Evolutionary conservation across 177 flowering plant genomes (phyloP).

Genomic region (Tripterygium wilfordii): DNA sequence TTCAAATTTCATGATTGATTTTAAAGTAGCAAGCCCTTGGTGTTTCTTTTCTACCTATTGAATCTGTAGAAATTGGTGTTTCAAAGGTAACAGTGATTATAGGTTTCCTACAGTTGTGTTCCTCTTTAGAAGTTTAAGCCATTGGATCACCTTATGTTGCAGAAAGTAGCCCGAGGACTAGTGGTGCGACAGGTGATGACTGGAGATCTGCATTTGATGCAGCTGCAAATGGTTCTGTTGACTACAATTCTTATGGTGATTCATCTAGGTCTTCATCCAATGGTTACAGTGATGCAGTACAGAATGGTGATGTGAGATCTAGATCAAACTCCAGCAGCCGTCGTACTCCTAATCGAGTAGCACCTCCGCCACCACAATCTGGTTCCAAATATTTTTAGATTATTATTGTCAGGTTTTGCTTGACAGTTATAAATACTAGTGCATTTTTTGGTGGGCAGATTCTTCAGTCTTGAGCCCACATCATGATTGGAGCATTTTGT

Average conservation of each 20-base stretch:
- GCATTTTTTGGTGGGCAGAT: constrained; percentile 14
- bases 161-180: constrained; percentile 74
- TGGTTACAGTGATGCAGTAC: constrained; percentile 70
- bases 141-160: constrained; percentile 10
- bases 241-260: constrained; percentile 17
- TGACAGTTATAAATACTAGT: constrained; percentile 3
- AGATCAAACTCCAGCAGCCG: constrained; percentile 59
- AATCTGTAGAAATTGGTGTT: no score
- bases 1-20: no score
- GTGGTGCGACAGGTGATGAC: constrained; percentile 62
- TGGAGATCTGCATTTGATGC: constrained; percentile 96
- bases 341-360: constrained; percentile 70
- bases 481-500: constrained; percentile 8
- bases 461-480: constrained; percentile 10
- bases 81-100: no score
- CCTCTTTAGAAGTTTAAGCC: not conserved
- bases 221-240: constrained; percentile 73
- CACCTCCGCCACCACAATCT: constrained; percentile 33
- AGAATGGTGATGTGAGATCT: constrained; percentile 58
- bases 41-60: no score
- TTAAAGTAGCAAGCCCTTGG: no score
- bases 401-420: not conserved
- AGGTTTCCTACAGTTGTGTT: no score
- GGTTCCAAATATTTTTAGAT: constrained; percentile 26
- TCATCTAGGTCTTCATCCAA: constrained; percentile 42